Evolutionary conservation across 1,284 basidiomycete species (phyloP).

Genomic region (Schizophyllum amplum): DNA sequence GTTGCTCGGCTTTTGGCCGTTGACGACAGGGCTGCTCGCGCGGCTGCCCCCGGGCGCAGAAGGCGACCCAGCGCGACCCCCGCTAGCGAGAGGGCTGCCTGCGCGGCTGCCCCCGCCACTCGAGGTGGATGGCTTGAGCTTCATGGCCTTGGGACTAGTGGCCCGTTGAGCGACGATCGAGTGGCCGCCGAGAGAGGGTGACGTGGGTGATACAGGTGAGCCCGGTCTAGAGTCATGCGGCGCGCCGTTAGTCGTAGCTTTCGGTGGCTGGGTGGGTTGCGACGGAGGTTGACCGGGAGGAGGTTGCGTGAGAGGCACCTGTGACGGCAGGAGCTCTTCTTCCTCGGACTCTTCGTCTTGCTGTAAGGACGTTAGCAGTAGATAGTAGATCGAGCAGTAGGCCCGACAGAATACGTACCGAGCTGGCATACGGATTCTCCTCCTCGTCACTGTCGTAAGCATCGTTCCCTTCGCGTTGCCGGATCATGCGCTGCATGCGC

Average conservation of each 20-base stretch:
- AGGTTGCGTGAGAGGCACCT: constrained; percentile 25
- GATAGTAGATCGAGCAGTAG: background rate
- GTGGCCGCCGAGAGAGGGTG: constrained; percentile 53
- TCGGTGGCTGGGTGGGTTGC: constrained; percentile 20
- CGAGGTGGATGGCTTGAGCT: constrained; percentile 26
- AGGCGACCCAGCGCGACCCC: constrained; percentile 27
- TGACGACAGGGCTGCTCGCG: constrained; percentile 35
- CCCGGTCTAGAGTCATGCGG: constrained; percentile 11
- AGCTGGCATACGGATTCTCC: constrained; percentile 72
- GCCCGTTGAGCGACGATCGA: constrained; percentile 76
- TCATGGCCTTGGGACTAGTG: constrained; percentile 61
- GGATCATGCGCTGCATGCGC: constrained; percentile 71
- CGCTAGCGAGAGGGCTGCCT: constrained; percentile 45
- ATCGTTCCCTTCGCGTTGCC: constrained; percentile 63
- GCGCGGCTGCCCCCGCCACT: constrained; percentile 44
- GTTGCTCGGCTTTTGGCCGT: constrained; percentile 22
- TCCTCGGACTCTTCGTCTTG: constrained; percentile 68
- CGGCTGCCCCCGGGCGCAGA: constrained; percentile 34
- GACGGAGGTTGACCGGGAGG: constrained; percentile 3
- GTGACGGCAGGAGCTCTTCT: constrained; percentile 40
- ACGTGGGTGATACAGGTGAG: constrained; percentile 47
- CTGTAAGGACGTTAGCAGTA: constrained; percentile 19
- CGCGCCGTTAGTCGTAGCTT: background rate
- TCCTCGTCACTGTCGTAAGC: constrained; percentile 79
- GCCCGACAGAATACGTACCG: constrained; percentile 34